Evolutionary conservation across 495 filamentous ascomycete species (phyloP).

Genomic region (Elaphomyces granulatus): DNA sequence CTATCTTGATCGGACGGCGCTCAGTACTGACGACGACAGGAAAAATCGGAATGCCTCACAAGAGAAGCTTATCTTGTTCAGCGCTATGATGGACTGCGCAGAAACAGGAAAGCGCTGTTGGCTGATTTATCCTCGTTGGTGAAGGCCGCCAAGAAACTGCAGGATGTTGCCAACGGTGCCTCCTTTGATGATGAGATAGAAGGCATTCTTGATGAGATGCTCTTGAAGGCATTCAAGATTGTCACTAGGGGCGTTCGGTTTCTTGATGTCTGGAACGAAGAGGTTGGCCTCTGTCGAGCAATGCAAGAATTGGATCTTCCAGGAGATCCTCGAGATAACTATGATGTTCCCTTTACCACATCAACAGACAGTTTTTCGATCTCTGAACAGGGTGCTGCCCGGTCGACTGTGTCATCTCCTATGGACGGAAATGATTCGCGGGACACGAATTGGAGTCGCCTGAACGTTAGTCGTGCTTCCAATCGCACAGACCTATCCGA

Average conservation of each 20-base stretch:
- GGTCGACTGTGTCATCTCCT: constrained; percentile 12
- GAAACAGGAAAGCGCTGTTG: constrained; percentile 70
- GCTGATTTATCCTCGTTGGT: constrained; percentile 83
- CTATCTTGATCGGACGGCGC: too few species aligned
- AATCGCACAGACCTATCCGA: constrained; percentile 24
- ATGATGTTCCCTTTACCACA: constrained; percentile 53
- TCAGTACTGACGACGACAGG: constrained; percentile 35
- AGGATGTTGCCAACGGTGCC: constrained; percentile 41
- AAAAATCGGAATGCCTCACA: constrained; percentile 76
- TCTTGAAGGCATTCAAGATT: constrained; percentile 84
- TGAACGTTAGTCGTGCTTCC: constrained; percentile 26
- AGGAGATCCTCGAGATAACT: constrained; percentile 13
- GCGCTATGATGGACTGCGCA: constrained; percentile 58
- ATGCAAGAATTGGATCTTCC: constrained; percentile 42
- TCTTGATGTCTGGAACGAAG: constrained; percentile 77
- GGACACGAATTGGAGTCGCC: constrained; percentile 25
- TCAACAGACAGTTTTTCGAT: constrained; percentile 41
- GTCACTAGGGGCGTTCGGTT: constrained; percentile 85
- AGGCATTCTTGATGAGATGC: constrained; percentile 76
- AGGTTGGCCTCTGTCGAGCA: constrained; percentile 48
- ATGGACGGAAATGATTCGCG: constrained; percentile 23
- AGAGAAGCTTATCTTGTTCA: constrained; percentile 62
- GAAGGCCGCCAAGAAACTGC: constrained; percentile 68
- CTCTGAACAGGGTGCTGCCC: constrained; percentile 6
- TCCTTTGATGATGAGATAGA: constrained; percentile 48